Percentiles rank a stretch among this genome's conserved stretches.
Evolutionary conservation across 805 yeast genomes (phyloP).

Genomic region (Pichia paraexigua): DNA sequence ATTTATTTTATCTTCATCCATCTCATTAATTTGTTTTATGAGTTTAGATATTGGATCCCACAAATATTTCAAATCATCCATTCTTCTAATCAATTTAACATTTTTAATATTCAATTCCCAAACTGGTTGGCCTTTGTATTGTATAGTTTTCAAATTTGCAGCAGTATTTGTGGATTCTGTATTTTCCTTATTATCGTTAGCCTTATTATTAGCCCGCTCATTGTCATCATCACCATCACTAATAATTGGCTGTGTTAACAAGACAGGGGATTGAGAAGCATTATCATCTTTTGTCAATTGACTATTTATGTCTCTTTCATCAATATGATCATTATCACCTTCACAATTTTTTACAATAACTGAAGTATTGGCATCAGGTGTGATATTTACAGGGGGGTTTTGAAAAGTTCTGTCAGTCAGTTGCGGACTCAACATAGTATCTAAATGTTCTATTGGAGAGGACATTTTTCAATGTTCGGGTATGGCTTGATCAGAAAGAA

Average conservation of each 20-base stretch:
- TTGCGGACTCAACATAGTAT: neutral
- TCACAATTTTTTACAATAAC: neutral
- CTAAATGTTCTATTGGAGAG: conserved; percentile 18
- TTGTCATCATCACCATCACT: neutral
- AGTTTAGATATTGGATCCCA: neutral
- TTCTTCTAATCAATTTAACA: neutral
- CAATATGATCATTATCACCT: neutral
- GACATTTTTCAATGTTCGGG: conserved; percentile 6
- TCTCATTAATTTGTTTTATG: neutral
- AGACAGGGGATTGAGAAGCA: neutral
- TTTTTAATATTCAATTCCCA: neutral
- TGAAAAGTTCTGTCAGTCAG: neutral
- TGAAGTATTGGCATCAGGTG: neutral
- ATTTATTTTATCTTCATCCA: neutral
- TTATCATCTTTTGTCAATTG: neutral
- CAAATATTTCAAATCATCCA: conserved; percentile 1
- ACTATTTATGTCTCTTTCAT: neutral
- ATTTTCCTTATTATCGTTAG: neutral
- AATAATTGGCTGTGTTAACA: neutral
- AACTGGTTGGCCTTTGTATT: conserved; percentile 8
- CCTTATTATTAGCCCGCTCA: neutral
- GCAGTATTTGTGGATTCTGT: neutral
- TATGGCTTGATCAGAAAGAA: neutral
- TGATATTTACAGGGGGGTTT: neutral
- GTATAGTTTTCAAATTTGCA: neutral